Conservation (phyloP, 176 grass and related monocot species). For the Poa annua region DNA sequence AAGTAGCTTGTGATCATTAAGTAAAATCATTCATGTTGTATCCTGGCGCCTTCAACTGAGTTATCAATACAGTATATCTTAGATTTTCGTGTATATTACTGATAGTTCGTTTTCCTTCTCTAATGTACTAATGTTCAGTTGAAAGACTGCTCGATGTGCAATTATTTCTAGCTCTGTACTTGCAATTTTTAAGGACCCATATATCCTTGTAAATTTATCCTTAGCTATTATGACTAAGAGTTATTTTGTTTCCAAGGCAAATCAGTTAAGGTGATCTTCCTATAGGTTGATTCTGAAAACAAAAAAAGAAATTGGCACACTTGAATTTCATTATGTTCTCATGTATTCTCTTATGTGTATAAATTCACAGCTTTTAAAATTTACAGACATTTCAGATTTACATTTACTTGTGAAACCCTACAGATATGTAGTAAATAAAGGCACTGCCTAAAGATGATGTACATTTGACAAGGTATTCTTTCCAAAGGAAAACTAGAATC, state of each 20-base stretch:
- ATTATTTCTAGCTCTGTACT: neutral
- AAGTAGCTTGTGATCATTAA: conserved; percentile 25
- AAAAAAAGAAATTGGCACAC: neutral
- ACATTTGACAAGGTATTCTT: neutral
- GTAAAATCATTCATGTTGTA: conserved; percentile 29
- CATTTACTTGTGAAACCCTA: neutral
- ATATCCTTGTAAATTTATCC: conserved; percentile 6
- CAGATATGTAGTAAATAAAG: neutral
- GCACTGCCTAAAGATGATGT: neutral
- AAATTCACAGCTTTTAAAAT: neutral
- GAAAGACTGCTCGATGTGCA: neutral
- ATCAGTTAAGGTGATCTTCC: neutral
- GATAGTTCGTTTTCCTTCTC: neutral
- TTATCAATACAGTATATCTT: conserved; percentile 4
- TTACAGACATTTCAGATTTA: neutral
- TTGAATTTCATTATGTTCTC: neutral
- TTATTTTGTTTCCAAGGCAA: conserved; percentile 10
- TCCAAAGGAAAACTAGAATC: neutral
- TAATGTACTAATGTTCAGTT: conserved; percentile 7
- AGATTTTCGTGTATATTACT: neutral
- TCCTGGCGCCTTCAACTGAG: neutral
- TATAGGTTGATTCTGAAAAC: neutral
- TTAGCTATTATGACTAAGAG: neutral
- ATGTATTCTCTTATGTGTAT: neutral
- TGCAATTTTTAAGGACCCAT: neutral